Evolutionary conservation across 2,329 filamentous ascomycete species (phyloP).

Genomic region (Fusarium drepaniforme): DNA sequence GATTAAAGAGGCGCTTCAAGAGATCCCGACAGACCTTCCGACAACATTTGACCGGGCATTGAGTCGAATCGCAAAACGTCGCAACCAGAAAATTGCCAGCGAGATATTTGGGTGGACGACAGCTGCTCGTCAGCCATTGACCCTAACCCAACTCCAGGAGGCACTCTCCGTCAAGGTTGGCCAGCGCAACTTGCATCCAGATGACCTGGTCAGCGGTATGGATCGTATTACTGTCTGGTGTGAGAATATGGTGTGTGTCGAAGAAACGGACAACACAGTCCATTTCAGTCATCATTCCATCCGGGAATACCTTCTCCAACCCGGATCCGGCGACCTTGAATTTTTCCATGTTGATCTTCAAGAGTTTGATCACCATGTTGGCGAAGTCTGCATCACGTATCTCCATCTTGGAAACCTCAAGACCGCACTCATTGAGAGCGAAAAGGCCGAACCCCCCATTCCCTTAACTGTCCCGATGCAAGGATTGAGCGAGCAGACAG

Average conservation of each 20-base stretch:
- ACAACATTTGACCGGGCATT: slow-evolving; percentile 22
- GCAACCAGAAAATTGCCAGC: background rate
- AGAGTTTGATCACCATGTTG: background rate
- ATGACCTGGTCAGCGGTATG: slow-evolving; percentile 3
- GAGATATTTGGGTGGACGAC: slow-evolving; percentile 9
- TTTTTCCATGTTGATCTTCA: background rate
- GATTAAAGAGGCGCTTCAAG: slow-evolving; percentile 10
- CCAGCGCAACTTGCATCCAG: background rate
- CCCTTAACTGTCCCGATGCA: background rate
- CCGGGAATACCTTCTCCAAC: background rate
- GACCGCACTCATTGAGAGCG: background rate
- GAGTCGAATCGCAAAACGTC: background rate
- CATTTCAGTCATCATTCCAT: slow-evolving; percentile 35
- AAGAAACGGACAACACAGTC: slow-evolving; percentile 21
- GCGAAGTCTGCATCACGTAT: slow-evolving; percentile 12
- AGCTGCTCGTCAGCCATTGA: background rate
- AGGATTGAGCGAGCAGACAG: background rate
- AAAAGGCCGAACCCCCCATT: background rate
- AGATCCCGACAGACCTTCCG: slow-evolving; percentile 15
- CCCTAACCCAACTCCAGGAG: slow-evolving; percentile 11
- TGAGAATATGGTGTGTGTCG: slow-evolving; percentile 18
- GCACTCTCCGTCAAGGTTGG: slow-evolving; percentile 17
- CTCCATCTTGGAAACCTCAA: slow-evolving; percentile 9
- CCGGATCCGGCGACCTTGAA: background rate
- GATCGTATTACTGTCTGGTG: slow-evolving; percentile 10